Evolutionary conservation across 441 rosid species (phyloP), one percentile per base, ranked within the genome.

Genomic region (Mallotus japonicus): DNA sequence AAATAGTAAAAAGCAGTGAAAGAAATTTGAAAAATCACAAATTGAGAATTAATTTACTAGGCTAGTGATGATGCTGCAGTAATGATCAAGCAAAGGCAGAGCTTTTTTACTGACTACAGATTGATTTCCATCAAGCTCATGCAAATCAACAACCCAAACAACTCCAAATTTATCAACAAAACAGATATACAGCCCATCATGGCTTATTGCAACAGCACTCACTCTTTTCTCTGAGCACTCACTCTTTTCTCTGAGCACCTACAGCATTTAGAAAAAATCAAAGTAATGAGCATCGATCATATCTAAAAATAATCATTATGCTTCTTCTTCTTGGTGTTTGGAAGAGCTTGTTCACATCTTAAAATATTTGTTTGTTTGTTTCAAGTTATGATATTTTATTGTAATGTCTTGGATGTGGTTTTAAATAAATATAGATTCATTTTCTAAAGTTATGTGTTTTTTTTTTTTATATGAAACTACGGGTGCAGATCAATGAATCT

Each of bases 161-260:
- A 87, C 96, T 85, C 96, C 98, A 82, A 93, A 95, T 79, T 93
- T 92, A 79, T 95, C 98, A 67, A 97, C 94, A 76, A 86, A 95
- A 74, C 97, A 93, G 69, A 87, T 90, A 80, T 85, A 67, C 54
- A 73, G 76, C 32, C 86, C 93, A 75, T 90, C 87, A 28, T 83
- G 75, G 78, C 92, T 89, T 74, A 95, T 73, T 64, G 97, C 91
- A 77, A 92, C 85, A 5, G 97, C 93, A 58, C 80, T 90, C 76
- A 90, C 97, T 92, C 93, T 89, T 89, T 93, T 95, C 82, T 93
- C 97, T 60, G 95, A 87, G n/a, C n/a, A n/a, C n/a, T n/a, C n/a
- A n/a, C n/a, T n/a, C n/a, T n/a, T n/a, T n/a, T n/a, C n/a, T n/a
- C n/a, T n/a, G n/a, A n/a, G 37, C 71, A 86, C 77, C 99, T 92